phyloP scores from a whole-genome alignment of 495 filamentous ascomycete genomes.

The Coniosporium apollinis region DNA sequence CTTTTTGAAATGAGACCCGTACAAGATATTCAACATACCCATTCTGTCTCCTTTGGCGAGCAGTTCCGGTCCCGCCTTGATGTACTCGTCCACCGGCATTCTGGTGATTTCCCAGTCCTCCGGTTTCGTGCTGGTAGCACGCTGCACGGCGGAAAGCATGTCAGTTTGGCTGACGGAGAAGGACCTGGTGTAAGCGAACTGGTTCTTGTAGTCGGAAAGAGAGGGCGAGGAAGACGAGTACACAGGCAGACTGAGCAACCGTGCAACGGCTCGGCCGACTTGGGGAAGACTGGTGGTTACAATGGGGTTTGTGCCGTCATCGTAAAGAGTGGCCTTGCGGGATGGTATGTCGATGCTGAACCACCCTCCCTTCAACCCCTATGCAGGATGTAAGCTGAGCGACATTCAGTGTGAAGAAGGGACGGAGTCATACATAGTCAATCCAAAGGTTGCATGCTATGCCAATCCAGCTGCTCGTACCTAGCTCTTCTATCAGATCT shows the following conservation, averaged over 20 bases:
- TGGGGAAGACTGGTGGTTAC: neutral
- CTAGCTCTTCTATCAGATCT: conserved; percentile 24
- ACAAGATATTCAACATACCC: neutral
- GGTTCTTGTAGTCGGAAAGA: neutral
- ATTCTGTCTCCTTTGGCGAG: neutral
- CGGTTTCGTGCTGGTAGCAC: neutral
- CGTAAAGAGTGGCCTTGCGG: neutral
- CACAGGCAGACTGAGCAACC: neutral
- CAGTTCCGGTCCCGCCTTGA: neutral
- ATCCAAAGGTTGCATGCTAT: neutral
- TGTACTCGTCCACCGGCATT: neutral
- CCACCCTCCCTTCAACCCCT: neutral
- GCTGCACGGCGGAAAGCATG: neutral
- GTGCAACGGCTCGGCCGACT: neutral
- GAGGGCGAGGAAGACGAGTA: neutral
- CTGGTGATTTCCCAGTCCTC: neutral
- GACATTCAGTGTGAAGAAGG: neutral
- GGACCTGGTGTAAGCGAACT: neutral
- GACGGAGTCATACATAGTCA: neutral
- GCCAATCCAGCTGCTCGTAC: conserved; percentile 11
- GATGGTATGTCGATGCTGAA: neutral
- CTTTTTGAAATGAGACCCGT: neutral
- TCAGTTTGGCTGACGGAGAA: neutral
- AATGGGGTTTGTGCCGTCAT: neutral
- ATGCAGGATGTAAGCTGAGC: neutral